A percentile compares a stretch with the other conserved stretches of the same genome.
Conservation (phyloP, 441 rosid genomes). For the Aleurites moluccanus region DNA sequence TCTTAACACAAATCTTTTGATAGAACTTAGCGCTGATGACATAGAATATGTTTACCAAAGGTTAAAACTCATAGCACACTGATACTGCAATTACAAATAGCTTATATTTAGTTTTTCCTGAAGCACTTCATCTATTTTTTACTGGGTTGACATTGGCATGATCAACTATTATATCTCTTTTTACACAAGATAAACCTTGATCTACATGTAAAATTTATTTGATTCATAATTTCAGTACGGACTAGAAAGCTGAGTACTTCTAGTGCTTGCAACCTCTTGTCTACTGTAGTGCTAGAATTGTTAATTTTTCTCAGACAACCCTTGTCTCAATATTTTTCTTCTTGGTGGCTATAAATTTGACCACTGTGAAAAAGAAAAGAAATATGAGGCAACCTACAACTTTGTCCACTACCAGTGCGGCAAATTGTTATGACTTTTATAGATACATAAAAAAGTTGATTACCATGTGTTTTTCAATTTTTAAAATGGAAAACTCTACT, state of each 20-base stretch:
- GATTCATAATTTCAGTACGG: not conserved
- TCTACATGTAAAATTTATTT: not conserved
- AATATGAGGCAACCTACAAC: not conserved
- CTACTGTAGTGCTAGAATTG: not conserved
- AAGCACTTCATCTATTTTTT: no score
- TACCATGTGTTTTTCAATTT: not conserved
- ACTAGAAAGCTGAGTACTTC: not conserved
- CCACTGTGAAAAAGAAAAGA: not conserved
- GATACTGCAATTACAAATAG: not conserved
- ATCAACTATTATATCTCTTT: not conserved
- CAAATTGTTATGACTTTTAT: no score
- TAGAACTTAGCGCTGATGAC: slow-evolving; percentile 91
- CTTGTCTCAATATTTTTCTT: not conserved
- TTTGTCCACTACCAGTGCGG: not conserved
- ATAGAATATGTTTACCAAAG: slow-evolving; percentile 94
- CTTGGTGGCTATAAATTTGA: not conserved
- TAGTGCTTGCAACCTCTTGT: not conserved
- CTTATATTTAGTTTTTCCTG: slow-evolving; percentile 2
- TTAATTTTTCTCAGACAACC: not conserved
- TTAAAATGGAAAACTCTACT: not conserved
- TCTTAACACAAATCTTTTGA: slow-evolving; percentile 76
- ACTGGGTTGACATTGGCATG: no score
- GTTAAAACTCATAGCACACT: slow-evolving; percentile 27
- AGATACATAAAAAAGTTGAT: not conserved
- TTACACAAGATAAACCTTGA: not conserved